These are phyloP conservation scores for Keithomyces neogunnii DNA, from an alignment of 2,329 filamentous ascomycete species.

Conservation along the genomic window DNA sequence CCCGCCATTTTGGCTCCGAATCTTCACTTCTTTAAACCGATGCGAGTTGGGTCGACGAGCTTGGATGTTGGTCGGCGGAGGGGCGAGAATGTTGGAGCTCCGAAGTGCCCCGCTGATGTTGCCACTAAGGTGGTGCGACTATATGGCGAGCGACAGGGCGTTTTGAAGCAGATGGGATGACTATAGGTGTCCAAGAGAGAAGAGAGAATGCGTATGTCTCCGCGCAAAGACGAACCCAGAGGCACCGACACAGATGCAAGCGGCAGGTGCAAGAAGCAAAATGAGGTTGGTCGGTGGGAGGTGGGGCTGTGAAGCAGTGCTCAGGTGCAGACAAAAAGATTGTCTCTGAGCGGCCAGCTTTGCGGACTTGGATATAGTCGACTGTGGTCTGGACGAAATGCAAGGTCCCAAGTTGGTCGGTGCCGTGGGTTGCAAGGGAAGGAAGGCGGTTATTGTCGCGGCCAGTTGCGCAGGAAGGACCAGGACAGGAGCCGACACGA, in stretches of 20 bases:
- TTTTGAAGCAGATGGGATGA: too few relatives aligned
- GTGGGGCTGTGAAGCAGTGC: conserved; percentile 3
- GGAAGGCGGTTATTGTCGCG: too few relatives aligned
- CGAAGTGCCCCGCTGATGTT: background rate
- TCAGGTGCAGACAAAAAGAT: background rate
- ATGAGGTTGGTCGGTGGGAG: conserved; percentile 2
- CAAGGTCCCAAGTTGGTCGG: background rate
- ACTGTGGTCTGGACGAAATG: background rate
- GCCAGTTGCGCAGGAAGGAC: background rate
- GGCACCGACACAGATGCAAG: conserved; percentile 1
- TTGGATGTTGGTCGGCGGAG: background rate
- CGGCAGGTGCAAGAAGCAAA: conserved; percentile 1
- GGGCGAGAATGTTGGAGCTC: background rate
- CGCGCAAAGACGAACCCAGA: background rate
- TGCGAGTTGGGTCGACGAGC: background rate
- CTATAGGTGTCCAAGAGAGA: background rate
- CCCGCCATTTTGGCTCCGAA: conserved; percentile 60
- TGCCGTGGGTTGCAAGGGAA: background rate
- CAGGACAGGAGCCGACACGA: background rate
- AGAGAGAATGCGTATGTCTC: background rate
- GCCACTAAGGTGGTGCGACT: background rate
- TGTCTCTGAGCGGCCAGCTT: too few relatives aligned
- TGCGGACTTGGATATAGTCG: background rate
- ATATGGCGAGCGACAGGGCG: too few relatives aligned
- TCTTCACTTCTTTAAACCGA: background rate